Conservation (phyloP, 176 grass and related monocot species). For the Zizania latifolia region DNA sequence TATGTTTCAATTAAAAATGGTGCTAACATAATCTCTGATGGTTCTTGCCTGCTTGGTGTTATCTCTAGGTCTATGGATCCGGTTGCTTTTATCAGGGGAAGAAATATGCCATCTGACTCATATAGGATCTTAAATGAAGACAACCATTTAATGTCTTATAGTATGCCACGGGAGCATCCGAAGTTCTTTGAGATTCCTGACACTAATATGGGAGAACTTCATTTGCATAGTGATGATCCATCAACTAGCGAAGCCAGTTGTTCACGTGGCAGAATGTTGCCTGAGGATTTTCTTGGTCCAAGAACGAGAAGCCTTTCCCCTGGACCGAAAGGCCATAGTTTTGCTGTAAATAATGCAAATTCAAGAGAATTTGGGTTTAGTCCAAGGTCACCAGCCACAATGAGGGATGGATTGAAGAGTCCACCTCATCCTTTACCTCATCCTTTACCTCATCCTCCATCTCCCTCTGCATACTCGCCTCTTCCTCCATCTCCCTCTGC, state of each 20-base stretch:
- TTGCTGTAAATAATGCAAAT: constrained; percentile 37
- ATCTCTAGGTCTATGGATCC: constrained; percentile 48
- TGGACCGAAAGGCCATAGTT: constrained; percentile 33
- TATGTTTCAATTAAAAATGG: constrained; percentile 12
- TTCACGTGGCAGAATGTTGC: constrained; percentile 37
- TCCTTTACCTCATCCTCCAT: constrained; percentile 60
- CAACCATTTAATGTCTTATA: constrained; percentile 39
- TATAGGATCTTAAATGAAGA: constrained; percentile 42
- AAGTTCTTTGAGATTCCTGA: constrained; percentile 34
- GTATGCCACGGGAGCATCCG: constrained; percentile 41
- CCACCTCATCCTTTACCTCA: constrained; percentile 78
- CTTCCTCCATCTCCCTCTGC: constrained; percentile 28
- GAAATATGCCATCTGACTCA: constrained; percentile 26
- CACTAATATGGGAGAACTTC: constrained; percentile 39
- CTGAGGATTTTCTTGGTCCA: constrained; percentile 53
- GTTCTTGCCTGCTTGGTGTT: constrained; percentile 9
- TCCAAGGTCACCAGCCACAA: constrained; percentile 43
- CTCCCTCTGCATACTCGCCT: constrained; percentile 11
- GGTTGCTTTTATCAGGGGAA: constrained; percentile 35
- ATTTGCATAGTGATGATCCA: constrained; percentile 39
- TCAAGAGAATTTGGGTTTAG: constrained; percentile 51
- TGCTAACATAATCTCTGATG: constrained; percentile 7
- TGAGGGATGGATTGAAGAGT: constrained; percentile 53
- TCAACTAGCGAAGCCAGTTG: constrained; percentile 35
- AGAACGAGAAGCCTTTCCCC: constrained; percentile 52